Percentiles rank a stretch among this genome's conserved stretches.
These are phyloP conservation scores for Neopestalotiopsis clavispora DNA, from an alignment of 2,329 filamentous ascomycete genomes.

Conservation along the genomic window DNA sequence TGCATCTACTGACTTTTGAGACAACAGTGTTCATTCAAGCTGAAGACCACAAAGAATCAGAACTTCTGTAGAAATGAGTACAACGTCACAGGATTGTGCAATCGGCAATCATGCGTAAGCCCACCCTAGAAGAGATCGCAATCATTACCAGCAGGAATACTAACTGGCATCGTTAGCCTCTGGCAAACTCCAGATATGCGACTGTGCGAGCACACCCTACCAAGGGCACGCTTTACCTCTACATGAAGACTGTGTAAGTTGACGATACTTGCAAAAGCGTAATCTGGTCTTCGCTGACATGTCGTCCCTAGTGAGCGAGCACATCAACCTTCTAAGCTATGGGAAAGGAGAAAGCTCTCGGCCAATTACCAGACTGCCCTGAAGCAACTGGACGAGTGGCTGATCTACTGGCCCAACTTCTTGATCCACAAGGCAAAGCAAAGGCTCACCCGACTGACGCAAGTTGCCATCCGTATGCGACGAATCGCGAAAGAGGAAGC, in stretches of 20 bases:
- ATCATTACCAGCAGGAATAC: neutral
- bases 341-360: constrained; percentile 90
- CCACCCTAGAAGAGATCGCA: no score
- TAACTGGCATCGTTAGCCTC: constrained; percentile 22
- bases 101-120: constrained; percentile 23
- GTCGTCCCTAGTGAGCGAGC: constrained; percentile 7
- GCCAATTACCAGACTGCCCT: constrained; percentile 91
- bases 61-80: constrained; percentile 97
- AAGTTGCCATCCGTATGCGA: constrained; percentile 83
- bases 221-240: constrained; percentile 86
- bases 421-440: constrained; percentile 96
- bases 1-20: neutral
- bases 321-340: constrained; percentile 90
- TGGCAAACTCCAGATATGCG: constrained; percentile 72
- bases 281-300: neutral
- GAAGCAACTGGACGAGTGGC: constrained; percentile 80
- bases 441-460: constrained; percentile 86
- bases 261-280: neutral
- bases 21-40: constrained; percentile 56
- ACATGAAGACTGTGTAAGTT: constrained; percentile 51
- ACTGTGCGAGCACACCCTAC: constrained; percentile 84
- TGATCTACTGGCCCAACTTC: constrained; percentile 96
- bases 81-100: constrained; percentile 66
- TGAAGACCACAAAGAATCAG: constrained; percentile 79
- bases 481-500: constrained; percentile 80